Evolutionary conservation across 495 filamentous ascomycete genomes (phyloP).

Genomic region (Aspergillus funiculosus): DNA sequence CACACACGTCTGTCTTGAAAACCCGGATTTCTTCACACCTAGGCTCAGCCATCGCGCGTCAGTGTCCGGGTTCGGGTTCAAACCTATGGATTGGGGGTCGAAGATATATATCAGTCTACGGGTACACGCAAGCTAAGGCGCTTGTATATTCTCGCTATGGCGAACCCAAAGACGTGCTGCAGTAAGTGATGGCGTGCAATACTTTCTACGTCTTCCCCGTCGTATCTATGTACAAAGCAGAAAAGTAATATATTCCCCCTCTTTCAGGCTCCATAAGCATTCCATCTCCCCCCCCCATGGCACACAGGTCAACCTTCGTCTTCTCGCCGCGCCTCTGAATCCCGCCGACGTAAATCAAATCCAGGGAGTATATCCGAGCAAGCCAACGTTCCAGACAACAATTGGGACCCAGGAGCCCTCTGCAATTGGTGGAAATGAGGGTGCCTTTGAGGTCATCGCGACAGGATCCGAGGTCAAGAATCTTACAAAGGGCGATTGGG

Average conservation of each 20-base stretch:
- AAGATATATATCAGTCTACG: conserved; percentile 66
- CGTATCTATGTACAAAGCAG: conserved; percentile 4
- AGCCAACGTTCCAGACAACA: conserved; percentile 62
- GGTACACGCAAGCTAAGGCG: conserved; percentile 94
- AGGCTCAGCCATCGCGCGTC: conserved; percentile 29
- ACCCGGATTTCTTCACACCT: conserved; percentile 8
- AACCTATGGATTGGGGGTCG: conserved; percentile 13
- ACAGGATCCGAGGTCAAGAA: conserved; percentile 53
- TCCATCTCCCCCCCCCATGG: conserved; percentile 67
- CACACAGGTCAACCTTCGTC: conserved; percentile 58
- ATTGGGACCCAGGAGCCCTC: conserved; percentile 70
- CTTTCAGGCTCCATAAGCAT: conserved; percentile 64
- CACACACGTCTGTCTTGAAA: conserved; percentile 6
- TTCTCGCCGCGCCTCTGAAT: conserved; percentile 89
- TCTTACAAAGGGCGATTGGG: conserved; percentile 75
- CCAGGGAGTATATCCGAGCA: conserved; percentile 91
- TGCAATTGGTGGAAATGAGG: conserved; percentile 84
- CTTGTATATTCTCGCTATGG: conserved; percentile 82
- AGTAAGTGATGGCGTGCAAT: conserved; percentile 46
- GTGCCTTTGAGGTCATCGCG: conserved; percentile 75
- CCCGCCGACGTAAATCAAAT: conserved; percentile 96
- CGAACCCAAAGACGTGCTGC: conserved; percentile 75
- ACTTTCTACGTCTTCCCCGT: too few relatives aligned
- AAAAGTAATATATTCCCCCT: neutral
- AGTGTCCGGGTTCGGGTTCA: conserved; percentile 9